phyloP scores from a whole-genome alignment of 495 filamentous ascomycete genomes.

The Copromyces sp. region DNA sequence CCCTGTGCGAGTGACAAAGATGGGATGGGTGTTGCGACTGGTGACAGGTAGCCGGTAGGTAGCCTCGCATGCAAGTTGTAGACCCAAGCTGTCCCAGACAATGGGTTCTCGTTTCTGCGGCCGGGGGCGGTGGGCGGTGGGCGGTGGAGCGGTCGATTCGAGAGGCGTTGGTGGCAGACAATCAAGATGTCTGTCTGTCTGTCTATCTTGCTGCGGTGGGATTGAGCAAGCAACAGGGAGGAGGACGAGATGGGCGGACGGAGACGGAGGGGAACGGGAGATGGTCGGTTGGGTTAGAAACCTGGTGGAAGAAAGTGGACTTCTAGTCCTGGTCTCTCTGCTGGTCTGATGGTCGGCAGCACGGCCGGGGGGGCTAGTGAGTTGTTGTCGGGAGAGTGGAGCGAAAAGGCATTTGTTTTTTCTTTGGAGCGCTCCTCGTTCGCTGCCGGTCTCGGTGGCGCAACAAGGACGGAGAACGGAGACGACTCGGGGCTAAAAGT shows the following conservation, averaged over 20 bases:
- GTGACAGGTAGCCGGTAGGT: not conserved
- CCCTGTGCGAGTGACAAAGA: not conserved
- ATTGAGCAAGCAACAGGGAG: not conserved
- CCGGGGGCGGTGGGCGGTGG: not conserved
- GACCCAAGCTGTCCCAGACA: not conserved
- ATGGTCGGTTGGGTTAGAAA: not conserved
- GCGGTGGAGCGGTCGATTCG: not conserved
- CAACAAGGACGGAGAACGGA: constrained; percentile 7
- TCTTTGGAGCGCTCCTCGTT: constrained; percentile 1
- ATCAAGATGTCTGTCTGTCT: not conserved
- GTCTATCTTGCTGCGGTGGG: not conserved
- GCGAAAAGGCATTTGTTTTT: constrained; percentile 12
- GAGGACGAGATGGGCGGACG: not conserved
- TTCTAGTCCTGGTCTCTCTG: not conserved
- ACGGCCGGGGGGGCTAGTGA: not conserved
- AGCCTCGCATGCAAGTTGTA: not conserved
- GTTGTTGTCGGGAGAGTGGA: not conserved
- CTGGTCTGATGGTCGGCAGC: not conserved
- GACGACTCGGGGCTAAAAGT: constrained; percentile 13
- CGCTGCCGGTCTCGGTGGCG: constrained; percentile 14
- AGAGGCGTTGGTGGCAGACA: not conserved
- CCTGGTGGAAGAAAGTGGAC: not conserved
- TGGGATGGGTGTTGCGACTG: not conserved
- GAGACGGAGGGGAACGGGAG: not conserved
- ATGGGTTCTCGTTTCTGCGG: not conserved